phyloP scores from a whole-genome alignment of 176 grass and related monocot species.

The Avena sativa region DNA sequence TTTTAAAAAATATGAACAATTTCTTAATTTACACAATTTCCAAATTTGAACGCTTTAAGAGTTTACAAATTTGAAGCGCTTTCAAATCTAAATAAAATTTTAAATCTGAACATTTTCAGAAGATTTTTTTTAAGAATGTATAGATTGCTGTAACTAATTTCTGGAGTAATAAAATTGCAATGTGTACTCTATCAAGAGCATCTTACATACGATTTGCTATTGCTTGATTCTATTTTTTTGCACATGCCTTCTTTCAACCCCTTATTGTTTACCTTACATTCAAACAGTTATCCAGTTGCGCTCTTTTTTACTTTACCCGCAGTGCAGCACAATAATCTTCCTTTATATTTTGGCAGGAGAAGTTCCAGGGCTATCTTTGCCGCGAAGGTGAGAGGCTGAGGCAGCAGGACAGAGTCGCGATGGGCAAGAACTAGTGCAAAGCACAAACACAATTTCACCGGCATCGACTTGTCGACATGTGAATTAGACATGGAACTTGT shows the following conservation, averaged over 20 bases:
- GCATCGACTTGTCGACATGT: neutral
- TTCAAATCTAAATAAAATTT: too few relatives aligned
- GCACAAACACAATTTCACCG: neutral
- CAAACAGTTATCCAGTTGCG: neutral
- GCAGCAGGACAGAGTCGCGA: slow-evolving; percentile 54
- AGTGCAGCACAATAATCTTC: neutral
- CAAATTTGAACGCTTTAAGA: too few relatives aligned
- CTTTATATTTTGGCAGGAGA: slow-evolving; percentile 47
- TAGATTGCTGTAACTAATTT: neutral
- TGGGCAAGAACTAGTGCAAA: slow-evolving; percentile 39
- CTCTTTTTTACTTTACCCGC: neutral
- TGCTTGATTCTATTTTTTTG: neutral
- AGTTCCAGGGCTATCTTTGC: slow-evolving; percentile 53
- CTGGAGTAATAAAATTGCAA: neutral
- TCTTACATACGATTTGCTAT: too few relatives aligned
- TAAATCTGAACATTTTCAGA: too few relatives aligned
- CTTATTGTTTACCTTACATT: neutral
- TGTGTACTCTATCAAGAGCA: neutral
- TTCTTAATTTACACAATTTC: too few relatives aligned
- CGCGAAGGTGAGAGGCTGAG: slow-evolving; percentile 59
- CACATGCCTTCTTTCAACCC: too few relatives aligned
- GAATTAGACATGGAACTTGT: neutral
- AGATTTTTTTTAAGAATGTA: too few relatives aligned
- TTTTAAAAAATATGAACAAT: too few relatives aligned
- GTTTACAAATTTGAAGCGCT: too few relatives aligned